These are phyloP conservation scores for Lecanoromycetidae sp. DNA, from an alignment of 2,329 filamentous ascomycete species.

Conservation along the genomic window DNA sequence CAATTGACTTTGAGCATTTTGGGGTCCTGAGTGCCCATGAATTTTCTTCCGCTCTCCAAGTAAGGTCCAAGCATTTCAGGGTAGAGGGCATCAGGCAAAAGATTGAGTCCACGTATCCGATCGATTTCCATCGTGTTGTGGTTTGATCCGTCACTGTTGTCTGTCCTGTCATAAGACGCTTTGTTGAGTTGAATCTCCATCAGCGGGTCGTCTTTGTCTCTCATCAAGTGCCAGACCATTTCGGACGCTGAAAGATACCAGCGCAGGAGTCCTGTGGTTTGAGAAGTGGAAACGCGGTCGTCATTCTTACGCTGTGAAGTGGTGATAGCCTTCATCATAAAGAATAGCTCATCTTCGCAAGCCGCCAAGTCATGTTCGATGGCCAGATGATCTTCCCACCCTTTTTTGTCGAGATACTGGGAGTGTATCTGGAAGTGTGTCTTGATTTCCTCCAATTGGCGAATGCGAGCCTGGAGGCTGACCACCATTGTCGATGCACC, in stretches of 20 bases:
- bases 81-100: conserved; percentile 82
- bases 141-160: conserved; percentile 95
- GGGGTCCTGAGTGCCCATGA: conserved; percentile 46
- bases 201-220: conserved; percentile 72
- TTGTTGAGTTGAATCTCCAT: conserved; percentile 88
- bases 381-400: conserved; percentile 81
- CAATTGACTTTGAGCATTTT: conserved; percentile 93
- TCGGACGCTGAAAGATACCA: conserved; percentile 93
- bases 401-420: conserved; percentile 70
- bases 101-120: conserved; percentile 75
- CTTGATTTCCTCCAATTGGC: conserved; percentile 92
- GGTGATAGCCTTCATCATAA: conserved; percentile 99
- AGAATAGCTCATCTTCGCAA: conserved; percentile 95
- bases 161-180: conserved; percentile 85
- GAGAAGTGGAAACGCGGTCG: conserved; percentile 49
- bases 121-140: conserved; percentile 84
- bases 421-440: conserved; percentile 89
- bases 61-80: conserved; percentile 94
- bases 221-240: conserved; percentile 93
- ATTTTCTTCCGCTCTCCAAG: conserved; percentile 48
- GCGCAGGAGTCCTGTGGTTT: conserved; percentile 67
- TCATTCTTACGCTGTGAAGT: conserved; percentile 80
- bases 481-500: conserved; percentile 89
- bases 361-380: conserved; percentile 78
- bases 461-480: conserved; percentile 79